Conservation (phyloP, 1,139 yeast species). For the Suhomyces chickasaworum region DNA sequence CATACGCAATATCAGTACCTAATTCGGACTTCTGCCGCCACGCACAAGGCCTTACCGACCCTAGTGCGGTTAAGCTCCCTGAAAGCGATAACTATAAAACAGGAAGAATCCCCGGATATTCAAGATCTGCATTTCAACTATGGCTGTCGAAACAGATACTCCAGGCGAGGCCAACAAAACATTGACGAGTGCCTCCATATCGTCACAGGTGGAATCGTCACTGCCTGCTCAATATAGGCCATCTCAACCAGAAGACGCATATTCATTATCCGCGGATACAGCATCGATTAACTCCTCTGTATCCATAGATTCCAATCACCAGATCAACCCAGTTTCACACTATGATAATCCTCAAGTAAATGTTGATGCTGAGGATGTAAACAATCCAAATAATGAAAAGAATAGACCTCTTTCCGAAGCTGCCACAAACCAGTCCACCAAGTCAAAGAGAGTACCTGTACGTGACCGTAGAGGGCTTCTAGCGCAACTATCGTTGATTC, state of each 20-base stretch:
- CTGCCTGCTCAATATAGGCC: background rate
- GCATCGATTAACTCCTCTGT: slow-evolving; percentile 9
- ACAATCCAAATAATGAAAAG: background rate
- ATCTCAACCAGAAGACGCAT: background rate
- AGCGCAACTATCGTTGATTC: slow-evolving; percentile 54
- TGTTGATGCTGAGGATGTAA: background rate
- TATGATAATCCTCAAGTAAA: background rate
- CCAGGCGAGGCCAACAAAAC: background rate
- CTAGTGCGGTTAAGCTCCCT: background rate
- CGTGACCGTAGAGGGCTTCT: slow-evolving; percentile 57
- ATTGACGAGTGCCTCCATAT: background rate
- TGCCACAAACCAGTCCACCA: background rate
- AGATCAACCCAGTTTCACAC: slow-evolving; percentile 7
- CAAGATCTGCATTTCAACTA: background rate
- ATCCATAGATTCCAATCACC: slow-evolving; percentile 11
- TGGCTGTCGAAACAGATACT: background rate
- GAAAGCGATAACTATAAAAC: background rate
- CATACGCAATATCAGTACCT: background rate
- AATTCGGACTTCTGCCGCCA: slow-evolving; percentile 1
- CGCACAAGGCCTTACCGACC: background rate
- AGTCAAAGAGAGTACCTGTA: slow-evolving; percentile 34
- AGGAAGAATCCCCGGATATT: background rate
- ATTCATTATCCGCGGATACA: slow-evolving; percentile 1
- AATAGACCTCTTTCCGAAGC: background rate
- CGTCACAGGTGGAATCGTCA: background rate